Evolutionary conservation across 2,329 filamentous ascomycete genomes (phyloP).

Genomic region (Cryphonectria nitschkei): DNA sequence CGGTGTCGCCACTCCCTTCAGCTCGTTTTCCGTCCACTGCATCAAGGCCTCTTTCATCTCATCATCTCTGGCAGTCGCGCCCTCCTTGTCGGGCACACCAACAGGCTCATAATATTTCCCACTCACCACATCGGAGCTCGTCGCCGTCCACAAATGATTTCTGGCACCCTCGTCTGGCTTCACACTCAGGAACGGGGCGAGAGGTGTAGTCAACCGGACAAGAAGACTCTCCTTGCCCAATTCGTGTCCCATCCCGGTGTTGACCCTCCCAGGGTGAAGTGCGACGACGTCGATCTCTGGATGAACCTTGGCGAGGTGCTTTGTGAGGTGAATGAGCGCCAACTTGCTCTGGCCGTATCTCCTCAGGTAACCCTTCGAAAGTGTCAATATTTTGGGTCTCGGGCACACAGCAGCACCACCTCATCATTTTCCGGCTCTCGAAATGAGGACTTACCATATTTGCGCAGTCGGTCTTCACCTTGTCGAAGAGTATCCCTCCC

Average conservation of each 20-base stretch:
- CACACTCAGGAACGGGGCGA: slow-evolving; percentile 25
- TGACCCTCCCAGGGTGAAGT: slow-evolving; percentile 47
- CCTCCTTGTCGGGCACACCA: slow-evolving; percentile 33
- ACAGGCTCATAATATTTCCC: slow-evolving; percentile 43
- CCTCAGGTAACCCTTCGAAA: slow-evolving; percentile 35
- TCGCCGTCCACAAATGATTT: slow-evolving; percentile 45
- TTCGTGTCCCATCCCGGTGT: slow-evolving; percentile 38
- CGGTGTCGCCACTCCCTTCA: slow-evolving; percentile 24
- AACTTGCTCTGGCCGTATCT: slow-evolving; percentile 54
- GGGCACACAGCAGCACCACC: too few species aligned
- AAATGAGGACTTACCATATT: slow-evolving; percentile 9
- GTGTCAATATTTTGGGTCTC: background rate
- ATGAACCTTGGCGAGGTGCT: slow-evolving; percentile 44
- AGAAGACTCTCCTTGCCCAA: slow-evolving; percentile 18
- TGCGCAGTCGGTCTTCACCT: slow-evolving; percentile 34
- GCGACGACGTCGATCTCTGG: slow-evolving; percentile 41
- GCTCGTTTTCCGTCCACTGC: slow-evolving; percentile 35
- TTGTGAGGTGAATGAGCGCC: slow-evolving; percentile 49
- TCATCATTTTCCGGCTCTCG: too few species aligned
- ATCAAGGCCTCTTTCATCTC: slow-evolving; percentile 31
- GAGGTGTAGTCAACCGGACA: slow-evolving; percentile 16
- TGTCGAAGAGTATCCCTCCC: slow-evolving; percentile 39
- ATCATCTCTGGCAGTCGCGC: slow-evolving; percentile 30
- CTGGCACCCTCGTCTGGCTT: slow-evolving; percentile 40
- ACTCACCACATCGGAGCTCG: slow-evolving; percentile 35